Evolutionary conservation across 192 early-diverging fungal species (phyloP).

Genomic region (Mortierella antarctica): DNA sequence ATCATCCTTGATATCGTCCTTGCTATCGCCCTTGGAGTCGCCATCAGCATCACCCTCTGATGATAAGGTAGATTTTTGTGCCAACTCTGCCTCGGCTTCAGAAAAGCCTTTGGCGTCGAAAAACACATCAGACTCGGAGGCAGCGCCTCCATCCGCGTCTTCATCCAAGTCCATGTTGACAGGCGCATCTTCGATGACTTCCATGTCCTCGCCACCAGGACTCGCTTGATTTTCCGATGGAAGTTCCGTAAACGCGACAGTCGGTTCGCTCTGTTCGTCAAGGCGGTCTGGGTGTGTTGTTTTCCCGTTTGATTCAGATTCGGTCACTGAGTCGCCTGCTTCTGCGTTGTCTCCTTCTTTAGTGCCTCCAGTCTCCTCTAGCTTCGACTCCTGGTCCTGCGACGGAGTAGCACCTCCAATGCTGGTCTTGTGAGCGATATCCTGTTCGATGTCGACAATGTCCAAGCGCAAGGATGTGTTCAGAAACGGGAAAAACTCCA

Average conservation of each 20-base stretch:
- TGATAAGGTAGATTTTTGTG: background rate
- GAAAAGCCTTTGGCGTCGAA: conserved; percentile 49
- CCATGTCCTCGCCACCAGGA: no score
- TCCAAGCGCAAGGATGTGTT: conserved; percentile 62
- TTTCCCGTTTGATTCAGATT: no score
- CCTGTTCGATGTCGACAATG: conserved; percentile 41
- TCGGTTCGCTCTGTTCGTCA: no score
- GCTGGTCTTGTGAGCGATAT: background rate
- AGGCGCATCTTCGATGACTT: background rate
- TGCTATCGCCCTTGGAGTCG: background rate
- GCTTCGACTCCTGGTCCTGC: background rate
- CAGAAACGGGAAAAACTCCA: conserved; percentile 86
- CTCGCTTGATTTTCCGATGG: no score
- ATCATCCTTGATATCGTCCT: background rate
- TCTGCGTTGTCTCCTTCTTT: no score
- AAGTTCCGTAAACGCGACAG: no score
- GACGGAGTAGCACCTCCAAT: background rate
- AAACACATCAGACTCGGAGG: conserved; percentile 41
- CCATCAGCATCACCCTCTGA: no score
- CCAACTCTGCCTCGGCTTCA: conserved; percentile 26
- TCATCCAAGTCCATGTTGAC: background rate
- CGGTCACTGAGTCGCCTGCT: no score
- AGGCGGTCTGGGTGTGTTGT: no score
- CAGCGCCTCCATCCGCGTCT: conserved; percentile 20
- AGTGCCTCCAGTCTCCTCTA: no score